Conservation (phyloP, 2,329 filamentous ascomycete species). For the Colletotrichum shisoi region DNA sequence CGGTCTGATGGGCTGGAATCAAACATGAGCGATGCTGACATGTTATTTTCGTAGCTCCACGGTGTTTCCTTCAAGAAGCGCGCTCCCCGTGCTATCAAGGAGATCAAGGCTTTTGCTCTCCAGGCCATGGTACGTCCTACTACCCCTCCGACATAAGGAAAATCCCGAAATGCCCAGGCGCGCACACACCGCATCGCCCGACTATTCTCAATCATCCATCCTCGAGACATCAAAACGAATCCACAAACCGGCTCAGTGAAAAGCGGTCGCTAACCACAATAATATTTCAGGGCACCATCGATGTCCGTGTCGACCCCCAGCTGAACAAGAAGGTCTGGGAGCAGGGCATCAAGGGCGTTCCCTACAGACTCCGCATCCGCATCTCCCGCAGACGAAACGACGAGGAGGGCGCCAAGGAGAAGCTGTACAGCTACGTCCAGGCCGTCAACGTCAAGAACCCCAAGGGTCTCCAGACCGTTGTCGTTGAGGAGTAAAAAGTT, state of each 20-base stretch:
- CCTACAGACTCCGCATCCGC: constrained; percentile 95
- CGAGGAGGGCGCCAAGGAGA: constrained; percentile 99
- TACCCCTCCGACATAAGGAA: constrained; percentile 11
- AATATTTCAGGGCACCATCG: constrained; percentile 80
- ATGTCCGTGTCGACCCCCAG: constrained; percentile 97
- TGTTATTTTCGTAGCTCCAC: constrained; percentile 73
- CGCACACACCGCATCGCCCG: neutral
- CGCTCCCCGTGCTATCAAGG: constrained; percentile 98
- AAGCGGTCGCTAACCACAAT: constrained; percentile 41
- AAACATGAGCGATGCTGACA: constrained; percentile 47
- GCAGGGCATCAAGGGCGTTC: constrained; percentile 97
- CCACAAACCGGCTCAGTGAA: neutral
- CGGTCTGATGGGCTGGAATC: constrained; percentile 5
- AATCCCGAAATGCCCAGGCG: neutral
- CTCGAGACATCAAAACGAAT: neutral
- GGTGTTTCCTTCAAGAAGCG: constrained; percentile 99
- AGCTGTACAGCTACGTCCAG: constrained; percentile 99
- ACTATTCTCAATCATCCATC: neutral
- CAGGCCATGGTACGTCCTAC: constrained; percentile 87
- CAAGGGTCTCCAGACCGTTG: constrained; percentile 93
- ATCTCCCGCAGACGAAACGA: constrained; percentile 99
- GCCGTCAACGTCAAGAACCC: constrained; percentile 99
- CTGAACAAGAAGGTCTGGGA: constrained; percentile 99
- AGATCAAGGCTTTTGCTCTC: constrained; percentile 94
- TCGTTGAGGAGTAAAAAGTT: constrained; percentile 75